Evolutionary conservation across 2,329 filamentous ascomycete species (phyloP).

Genomic region (Xylariaceae sp.): DNA sequence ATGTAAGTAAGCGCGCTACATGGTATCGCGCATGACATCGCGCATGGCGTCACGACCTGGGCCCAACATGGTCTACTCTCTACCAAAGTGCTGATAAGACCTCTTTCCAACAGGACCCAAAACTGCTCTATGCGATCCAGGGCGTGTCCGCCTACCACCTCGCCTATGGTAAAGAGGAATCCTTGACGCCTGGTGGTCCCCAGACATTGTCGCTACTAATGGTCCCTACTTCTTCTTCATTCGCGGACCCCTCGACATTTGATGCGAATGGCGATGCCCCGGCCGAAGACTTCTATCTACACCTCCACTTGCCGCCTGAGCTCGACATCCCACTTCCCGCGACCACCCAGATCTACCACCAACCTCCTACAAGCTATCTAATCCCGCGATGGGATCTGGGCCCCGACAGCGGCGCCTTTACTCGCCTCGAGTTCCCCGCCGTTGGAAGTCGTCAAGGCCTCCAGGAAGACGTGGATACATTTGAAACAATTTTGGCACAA

Average conservation of each 20-base stretch:
- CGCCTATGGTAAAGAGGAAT: constrained; percentile 82
- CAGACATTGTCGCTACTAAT: constrained; percentile 94
- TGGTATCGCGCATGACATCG: constrained; percentile 1
- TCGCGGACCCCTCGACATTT: constrained; percentile 60
- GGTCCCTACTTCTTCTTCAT: constrained; percentile 87
- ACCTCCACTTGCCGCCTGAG: constrained; percentile 92
- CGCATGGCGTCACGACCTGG: neutral
- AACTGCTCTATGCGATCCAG: constrained; percentile 73
- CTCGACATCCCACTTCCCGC: constrained; percentile 92
- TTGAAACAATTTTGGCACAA: constrained; percentile 97
- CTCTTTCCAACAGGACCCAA: constrained; percentile 58
- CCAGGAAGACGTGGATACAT: constrained; percentile 94
- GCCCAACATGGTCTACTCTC: constrained; percentile 7
- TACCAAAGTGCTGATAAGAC: constrained; percentile 18
- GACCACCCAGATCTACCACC: constrained; percentile 96
- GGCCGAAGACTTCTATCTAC: constrained; percentile 95
- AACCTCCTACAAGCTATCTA: constrained; percentile 89
- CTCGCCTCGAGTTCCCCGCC: constrained; percentile 86
- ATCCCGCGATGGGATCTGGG: constrained; percentile 96
- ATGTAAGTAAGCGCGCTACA: constrained; percentile 44
- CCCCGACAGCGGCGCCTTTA: constrained; percentile 87
- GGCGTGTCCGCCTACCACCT: constrained; percentile 93
- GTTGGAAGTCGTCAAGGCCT: constrained; percentile 74
- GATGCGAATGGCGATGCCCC: constrained; percentile 60
- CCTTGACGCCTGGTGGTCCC: constrained; percentile 82